A percentile compares a stretch with the other conserved stretches of the same genome.
These are phyloP conservation scores for Rheum nobile DNA, from an alignment of 148 eudicot genomes.

Conservation along the genomic window DNA sequence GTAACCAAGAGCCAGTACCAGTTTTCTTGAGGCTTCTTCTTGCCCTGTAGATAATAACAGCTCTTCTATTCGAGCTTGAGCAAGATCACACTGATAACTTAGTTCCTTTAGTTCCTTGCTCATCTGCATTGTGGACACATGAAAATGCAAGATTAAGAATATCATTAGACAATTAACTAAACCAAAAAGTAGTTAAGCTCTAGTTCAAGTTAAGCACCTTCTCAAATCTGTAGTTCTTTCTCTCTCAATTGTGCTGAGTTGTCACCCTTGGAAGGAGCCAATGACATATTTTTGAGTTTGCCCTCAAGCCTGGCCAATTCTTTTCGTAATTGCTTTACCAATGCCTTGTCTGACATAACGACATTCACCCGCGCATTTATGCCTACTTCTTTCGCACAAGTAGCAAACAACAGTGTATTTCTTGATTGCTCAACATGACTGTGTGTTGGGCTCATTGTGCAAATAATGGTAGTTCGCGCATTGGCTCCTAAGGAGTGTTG, in stretches of 20 bases:
- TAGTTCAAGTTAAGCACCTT: conserved; percentile 32
- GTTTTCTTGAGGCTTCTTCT: conserved; percentile 20
- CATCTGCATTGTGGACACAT: conserved; percentile 39
- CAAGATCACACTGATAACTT: conserved; percentile 60
- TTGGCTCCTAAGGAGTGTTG: conserved; percentile 94
- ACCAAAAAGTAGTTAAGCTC: background rate
- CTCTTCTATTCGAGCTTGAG: conserved; percentile 57
- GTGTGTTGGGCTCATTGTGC: too few relatives aligned
- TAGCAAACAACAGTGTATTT: too few relatives aligned
- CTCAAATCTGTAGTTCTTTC: conserved; percentile 71
- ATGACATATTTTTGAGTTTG: too few relatives aligned
- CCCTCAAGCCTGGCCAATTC: too few relatives aligned
- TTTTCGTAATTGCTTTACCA: too few relatives aligned
- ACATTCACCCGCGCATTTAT: too few relatives aligned
- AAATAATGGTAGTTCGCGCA: conserved; percentile 90
- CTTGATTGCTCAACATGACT: too few relatives aligned
- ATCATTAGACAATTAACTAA: too few relatives aligned
- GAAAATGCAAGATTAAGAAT: background rate
- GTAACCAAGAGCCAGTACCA: conserved; percentile 17
- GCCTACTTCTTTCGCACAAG: too few relatives aligned
- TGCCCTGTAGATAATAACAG: conserved; percentile 32
- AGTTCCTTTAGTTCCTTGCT: too few relatives aligned
- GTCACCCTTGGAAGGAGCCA: too few relatives aligned
- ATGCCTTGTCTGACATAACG: too few relatives aligned
- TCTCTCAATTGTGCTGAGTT: conserved; percentile 39